Conservation (phyloP, 1,284 basidiomycete species). For the Fistulina hepatica region DNA sequence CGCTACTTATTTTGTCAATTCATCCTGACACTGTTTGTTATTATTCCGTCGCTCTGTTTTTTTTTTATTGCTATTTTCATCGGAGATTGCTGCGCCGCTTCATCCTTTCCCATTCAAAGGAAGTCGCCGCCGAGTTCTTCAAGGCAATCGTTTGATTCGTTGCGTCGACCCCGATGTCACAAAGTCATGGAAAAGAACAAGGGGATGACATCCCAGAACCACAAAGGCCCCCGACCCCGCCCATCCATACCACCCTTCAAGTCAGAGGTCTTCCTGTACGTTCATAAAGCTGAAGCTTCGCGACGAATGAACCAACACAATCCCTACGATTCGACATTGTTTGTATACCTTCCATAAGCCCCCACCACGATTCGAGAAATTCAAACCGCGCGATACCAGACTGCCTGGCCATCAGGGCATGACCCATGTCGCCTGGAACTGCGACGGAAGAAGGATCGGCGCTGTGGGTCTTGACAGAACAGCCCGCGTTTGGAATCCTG, state of each 20-base stretch:
- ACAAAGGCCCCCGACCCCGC: constrained; percentile 65
- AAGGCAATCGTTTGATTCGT: no score
- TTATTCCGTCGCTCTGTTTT: no score
- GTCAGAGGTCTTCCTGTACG: constrained; percentile 64
- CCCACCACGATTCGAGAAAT: constrained; percentile 67
- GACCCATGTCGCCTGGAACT: constrained; percentile 71
- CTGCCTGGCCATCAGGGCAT: constrained; percentile 52
- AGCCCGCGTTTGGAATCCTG: constrained; percentile 65
- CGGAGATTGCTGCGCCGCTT: no score
- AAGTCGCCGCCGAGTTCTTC: no score
- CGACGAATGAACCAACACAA: constrained; percentile 9
- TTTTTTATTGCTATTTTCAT: no score
- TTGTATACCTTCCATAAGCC: constrained; percentile 21
- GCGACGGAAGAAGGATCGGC: constrained; percentile 67
- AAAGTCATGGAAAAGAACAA: no score
- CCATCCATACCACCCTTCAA: constrained; percentile 55
- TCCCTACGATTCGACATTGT: constrained; percentile 9
- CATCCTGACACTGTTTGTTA: no score
- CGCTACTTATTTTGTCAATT: no score
- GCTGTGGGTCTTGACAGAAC: constrained; percentile 68
- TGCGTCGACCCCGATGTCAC: no score
- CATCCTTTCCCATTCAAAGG: no score
- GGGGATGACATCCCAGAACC: constrained; percentile 52
- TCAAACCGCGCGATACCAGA: constrained; percentile 65
- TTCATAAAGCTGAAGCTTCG: constrained; percentile 14